Evolutionary conservation across 2,329 filamentous ascomycete genomes (phyloP).

Genomic region (Xylariaceae sp.): DNA sequence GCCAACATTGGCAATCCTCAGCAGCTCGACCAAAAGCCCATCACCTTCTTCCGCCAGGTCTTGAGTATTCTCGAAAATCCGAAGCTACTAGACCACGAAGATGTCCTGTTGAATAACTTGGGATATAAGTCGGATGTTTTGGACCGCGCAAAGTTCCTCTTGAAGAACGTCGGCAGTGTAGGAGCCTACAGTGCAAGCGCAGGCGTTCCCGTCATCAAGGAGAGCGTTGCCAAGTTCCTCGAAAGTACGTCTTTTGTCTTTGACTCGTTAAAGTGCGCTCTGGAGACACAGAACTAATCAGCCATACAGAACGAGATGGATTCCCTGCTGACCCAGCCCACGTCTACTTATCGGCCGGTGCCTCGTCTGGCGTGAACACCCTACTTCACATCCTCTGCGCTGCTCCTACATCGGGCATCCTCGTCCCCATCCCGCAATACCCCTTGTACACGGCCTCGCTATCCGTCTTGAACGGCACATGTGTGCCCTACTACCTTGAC

Average conservation of each 20-base stretch:
- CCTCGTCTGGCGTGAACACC: conserved; percentile 93
- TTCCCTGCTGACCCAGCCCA: conserved; percentile 80
- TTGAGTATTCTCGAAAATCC: conserved; percentile 93
- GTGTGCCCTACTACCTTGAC: conserved; percentile 93
- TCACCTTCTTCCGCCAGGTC: conserved; percentile 98
- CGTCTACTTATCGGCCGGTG: conserved; percentile 91
- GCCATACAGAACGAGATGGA: conserved; percentile 75
- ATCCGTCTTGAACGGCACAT: conserved; percentile 80
- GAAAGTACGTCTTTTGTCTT: conserved; percentile 65
- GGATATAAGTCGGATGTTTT: conserved; percentile 92
- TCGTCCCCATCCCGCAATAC: conserved; percentile 97
- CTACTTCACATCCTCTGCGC: conserved; percentile 89
- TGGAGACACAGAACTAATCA: conserved; percentile 24
- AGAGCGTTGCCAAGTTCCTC: conserved; percentile 92
- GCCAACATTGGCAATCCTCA: conserved; percentile 99
- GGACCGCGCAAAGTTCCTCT: conserved; percentile 78
- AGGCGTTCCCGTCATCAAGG: conserved; percentile 83
- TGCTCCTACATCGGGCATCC: conserved; percentile 76
- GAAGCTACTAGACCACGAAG: conserved; percentile 78
- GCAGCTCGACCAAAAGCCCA: conserved; percentile 98
- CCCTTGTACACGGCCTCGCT: conserved; percentile 96
- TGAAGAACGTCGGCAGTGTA: conserved; percentile 86
- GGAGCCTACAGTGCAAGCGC: conserved; percentile 96
- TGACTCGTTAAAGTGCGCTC: background rate
- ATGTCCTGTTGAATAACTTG: conserved; percentile 75